A percentile compares a stretch with the other conserved stretches of the same genome.
Evolutionary conservation across 2,329 filamentous ascomycete species (phyloP).

Genomic region (Beauveria asiatica): DNA sequence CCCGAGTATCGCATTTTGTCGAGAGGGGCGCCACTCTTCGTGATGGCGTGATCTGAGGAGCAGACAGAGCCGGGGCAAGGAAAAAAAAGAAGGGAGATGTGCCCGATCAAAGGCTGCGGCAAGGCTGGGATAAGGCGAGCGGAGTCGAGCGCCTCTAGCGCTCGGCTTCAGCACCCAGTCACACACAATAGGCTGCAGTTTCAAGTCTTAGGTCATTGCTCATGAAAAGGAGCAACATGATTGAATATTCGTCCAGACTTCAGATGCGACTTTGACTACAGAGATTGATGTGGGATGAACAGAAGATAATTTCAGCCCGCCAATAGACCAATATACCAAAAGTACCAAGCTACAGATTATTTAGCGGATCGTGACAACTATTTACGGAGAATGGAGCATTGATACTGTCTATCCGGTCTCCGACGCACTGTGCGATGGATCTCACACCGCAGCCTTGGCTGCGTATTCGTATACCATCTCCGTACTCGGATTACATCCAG

Average conservation of each 20-base stretch:
- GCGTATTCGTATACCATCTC: too few species aligned
- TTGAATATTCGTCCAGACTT: neutral
- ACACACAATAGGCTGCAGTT: neutral
- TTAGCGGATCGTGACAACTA: neutral
- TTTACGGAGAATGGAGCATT: too few species aligned
- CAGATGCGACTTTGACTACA: neutral
- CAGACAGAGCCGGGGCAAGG: neutral
- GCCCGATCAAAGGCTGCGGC: neutral
- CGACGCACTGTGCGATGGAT: too few species aligned
- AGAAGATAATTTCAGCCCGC: too few species aligned
- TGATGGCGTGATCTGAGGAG: neutral
- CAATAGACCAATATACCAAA: neutral
- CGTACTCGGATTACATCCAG: too few species aligned
- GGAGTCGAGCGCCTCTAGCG: neutral
- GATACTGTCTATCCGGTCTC: too few species aligned
- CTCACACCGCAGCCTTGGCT: too few species aligned
- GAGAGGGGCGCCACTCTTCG: neutral
- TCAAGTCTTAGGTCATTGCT: neutral
- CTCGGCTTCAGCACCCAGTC: constrained; percentile 5
- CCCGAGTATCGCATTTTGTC: neutral
- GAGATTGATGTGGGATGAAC: neutral
- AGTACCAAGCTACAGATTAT: neutral
- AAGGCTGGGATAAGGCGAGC: neutral
- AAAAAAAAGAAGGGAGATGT: neutral
- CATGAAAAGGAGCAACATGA: neutral